Percentiles rank a stretch among this genome's conserved stretches.
phyloP scores from a whole-genome alignment of 768 basidiomycete species.

The Porphyrellus cyaneotinctus region DNA sequence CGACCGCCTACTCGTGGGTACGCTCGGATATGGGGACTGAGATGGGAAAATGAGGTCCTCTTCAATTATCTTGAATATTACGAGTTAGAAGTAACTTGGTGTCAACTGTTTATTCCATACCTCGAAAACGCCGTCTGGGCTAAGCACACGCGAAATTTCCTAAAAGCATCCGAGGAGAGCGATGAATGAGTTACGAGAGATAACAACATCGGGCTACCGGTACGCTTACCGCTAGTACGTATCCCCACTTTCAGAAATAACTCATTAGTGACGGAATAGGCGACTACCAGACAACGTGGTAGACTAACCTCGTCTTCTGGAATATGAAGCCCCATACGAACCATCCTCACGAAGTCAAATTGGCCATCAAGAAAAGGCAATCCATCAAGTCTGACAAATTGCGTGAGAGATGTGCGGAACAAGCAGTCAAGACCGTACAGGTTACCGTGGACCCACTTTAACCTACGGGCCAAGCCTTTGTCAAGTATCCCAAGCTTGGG shows the following conservation, averaged over 20 bases:
- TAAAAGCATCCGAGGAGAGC: slow-evolving; percentile 24
- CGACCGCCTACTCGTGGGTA: slow-evolving; percentile 10
- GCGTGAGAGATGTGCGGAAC: slow-evolving; percentile 5
- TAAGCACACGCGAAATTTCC: slow-evolving; percentile 68
- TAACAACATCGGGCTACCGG: slow-evolving; percentile 4
- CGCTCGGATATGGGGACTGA: slow-evolving; percentile 9
- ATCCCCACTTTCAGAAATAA: slow-evolving; percentile 50
- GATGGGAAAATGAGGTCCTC: slow-evolving; percentile 72
- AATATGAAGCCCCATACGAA: slow-evolving; percentile 59
- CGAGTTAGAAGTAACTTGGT: slow-evolving; percentile 3
- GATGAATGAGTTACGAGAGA: slow-evolving; percentile 14
- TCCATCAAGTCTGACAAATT: slow-evolving; percentile 50
- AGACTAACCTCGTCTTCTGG: slow-evolving; percentile 65
- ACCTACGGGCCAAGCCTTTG: slow-evolving; percentile 42
- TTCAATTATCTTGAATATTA: slow-evolving; percentile 58
- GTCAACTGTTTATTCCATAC: slow-evolving; percentile 32
- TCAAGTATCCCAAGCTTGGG: slow-evolving; percentile 40
- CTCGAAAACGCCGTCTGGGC: slow-evolving; percentile 60
- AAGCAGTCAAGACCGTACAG: slow-evolving; percentile 40
- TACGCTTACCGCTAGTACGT: slow-evolving; percentile 52
- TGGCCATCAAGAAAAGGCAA: slow-evolving; percentile 53
- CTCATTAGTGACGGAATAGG: slow-evolving; percentile 11
- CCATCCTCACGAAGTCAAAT: slow-evolving; percentile 67
- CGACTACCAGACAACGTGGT: not conserved
- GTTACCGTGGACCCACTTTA: slow-evolving; percentile 67